phyloP scores from a whole-genome alignment of 1,139 yeast species.

The Yamadazyma jaroonii region DNA sequence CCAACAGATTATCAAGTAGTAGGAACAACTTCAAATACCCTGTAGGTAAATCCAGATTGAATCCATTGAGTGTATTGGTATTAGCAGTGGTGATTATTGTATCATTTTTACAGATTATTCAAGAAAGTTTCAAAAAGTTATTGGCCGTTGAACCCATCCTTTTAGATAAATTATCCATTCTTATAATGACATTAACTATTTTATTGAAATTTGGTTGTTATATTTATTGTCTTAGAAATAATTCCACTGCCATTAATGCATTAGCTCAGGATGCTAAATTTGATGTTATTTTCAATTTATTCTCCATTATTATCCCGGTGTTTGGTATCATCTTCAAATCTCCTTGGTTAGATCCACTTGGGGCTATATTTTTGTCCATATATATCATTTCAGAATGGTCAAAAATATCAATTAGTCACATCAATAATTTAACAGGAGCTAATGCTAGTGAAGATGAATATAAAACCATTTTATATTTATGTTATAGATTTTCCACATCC shows the following conservation, averaged over 20 bases:
- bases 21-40: slow-evolving; percentile 55
- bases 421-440: slow-evolving; percentile 72
- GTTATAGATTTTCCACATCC: slow-evolving; percentile 67
- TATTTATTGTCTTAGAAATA: slow-evolving; percentile 61
- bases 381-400: slow-evolving; percentile 69
- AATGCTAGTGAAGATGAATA: slow-evolving; percentile 63
- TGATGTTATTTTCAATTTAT: slow-evolving; percentile 67
- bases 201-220: slow-evolving; percentile 59
- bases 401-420: slow-evolving; percentile 64
- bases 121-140: slow-evolving; percentile 49
- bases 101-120: slow-evolving; percentile 72
- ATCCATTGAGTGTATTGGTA: slow-evolving; percentile 75
- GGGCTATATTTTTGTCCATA: slow-evolving; percentile 61
- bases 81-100: slow-evolving; percentile 70
- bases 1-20: slow-evolving; percentile 57
- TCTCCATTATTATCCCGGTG: slow-evolving; percentile 69
- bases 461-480: slow-evolving; percentile 64
- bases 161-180: slow-evolving; percentile 53
- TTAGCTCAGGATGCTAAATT: slow-evolving; percentile 81
- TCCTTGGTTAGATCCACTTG: slow-evolving; percentile 74
- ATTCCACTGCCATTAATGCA: slow-evolving; percentile 71
- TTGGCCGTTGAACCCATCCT: slow-evolving; percentile 38
- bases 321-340: slow-evolving; percentile 48
- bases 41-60: slow-evolving; percentile 68
- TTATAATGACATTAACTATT: slow-evolving; percentile 64